Conservation (phyloP, 257 asterid species). For the Solanum rostratum region DNA sequence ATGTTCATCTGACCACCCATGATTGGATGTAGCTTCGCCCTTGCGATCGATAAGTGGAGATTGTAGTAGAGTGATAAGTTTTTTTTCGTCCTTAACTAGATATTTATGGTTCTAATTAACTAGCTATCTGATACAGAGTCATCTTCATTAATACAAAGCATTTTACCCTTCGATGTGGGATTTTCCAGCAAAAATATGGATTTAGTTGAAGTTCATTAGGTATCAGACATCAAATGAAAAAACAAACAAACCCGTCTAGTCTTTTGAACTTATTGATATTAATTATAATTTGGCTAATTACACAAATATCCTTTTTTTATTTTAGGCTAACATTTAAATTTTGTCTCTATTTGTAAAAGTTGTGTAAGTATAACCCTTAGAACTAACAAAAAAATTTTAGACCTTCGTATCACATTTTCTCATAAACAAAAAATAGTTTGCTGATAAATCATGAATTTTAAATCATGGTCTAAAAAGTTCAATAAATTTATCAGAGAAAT, state of each 20-base stretch:
- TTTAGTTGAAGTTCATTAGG: not conserved
- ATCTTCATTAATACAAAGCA: too few relatives aligned
- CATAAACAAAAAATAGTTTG: not conserved
- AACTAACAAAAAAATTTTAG: not conserved
- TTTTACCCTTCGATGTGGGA: too few relatives aligned
- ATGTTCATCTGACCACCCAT: too few relatives aligned
- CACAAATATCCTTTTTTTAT: not conserved
- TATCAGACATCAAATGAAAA: not conserved
- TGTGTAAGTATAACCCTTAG: not conserved
- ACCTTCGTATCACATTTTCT: not conserved
- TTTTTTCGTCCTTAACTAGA: not conserved
- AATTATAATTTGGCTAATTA: not conserved
- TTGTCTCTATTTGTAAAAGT: not conserved
- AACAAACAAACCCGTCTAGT: not conserved
- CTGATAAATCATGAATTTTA: not conserved
- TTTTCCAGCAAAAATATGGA: rapidly evolving
- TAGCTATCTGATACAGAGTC: not conserved
- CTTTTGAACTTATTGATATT: not conserved
- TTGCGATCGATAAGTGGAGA: too few relatives aligned
- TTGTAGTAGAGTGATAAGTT: not conserved
- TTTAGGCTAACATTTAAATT: not conserved
- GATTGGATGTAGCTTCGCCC: too few relatives aligned
- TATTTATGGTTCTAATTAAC: not conserved
- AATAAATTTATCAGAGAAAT: not conserved
- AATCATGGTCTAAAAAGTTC: not conserved